phyloP scores from a whole-genome alignment of 2,329 filamentous ascomycete genomes.

The Stagonosporopsis vannaccii region DNA sequence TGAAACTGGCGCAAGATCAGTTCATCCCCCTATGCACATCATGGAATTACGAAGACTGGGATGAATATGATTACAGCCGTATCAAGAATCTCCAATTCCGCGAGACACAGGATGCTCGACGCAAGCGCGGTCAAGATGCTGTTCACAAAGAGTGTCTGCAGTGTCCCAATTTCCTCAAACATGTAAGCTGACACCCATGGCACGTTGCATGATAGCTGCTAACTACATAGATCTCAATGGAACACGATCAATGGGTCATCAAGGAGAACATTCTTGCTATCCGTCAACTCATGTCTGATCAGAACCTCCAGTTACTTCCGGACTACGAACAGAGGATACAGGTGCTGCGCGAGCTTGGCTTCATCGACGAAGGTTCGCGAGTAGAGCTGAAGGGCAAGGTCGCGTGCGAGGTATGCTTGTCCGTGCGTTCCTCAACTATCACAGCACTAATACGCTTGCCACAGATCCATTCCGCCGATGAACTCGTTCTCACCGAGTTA shows the following conservation, averaged over 20 bases:
- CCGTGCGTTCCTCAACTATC: neutral
- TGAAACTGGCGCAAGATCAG: conserved; percentile 70
- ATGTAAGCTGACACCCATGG: conserved; percentile 66
- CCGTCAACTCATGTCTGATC: conserved; percentile 89
- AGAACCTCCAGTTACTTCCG: conserved; percentile 92
- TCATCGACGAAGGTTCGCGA: conserved; percentile 84
- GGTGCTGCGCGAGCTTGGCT: conserved; percentile 89
- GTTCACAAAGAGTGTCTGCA: conserved; percentile 69
- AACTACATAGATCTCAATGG: conserved; percentile 79
- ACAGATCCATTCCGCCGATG: conserved; percentile 90
- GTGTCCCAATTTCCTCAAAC: conserved; percentile 84
- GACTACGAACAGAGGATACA: conserved; percentile 96
- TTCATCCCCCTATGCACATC: conserved; percentile 73
- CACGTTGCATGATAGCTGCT: conserved; percentile 8
- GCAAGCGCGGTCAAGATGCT: conserved; percentile 68
- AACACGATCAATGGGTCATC: conserved; percentile 95
- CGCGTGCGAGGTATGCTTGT: conserved; percentile 75
- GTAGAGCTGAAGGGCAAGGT: conserved; percentile 98
- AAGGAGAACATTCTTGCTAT: conserved; percentile 90
- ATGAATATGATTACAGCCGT: conserved; percentile 81
- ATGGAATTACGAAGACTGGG: conserved; percentile 79
- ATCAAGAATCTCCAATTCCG: conserved; percentile 84
- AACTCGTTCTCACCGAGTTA: conserved; percentile 93
- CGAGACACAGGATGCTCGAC: conserved; percentile 77
- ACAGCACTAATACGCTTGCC: conserved; percentile 9